phyloP scores from a whole-genome alignment of 2,329 filamentous ascomycete species.

The Tolypocladium tundrense region DNA sequence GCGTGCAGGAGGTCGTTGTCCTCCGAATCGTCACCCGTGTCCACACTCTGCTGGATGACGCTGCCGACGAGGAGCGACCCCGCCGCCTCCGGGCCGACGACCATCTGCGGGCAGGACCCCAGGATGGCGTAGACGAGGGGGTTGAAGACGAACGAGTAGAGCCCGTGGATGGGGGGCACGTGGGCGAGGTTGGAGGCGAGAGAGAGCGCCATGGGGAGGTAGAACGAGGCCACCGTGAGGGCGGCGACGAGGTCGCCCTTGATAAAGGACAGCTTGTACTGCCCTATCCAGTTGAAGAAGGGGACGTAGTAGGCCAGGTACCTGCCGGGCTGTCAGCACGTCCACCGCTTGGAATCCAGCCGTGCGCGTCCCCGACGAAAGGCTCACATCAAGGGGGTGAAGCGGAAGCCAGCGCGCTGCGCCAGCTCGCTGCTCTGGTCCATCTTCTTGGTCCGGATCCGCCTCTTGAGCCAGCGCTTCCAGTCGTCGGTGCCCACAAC shows the following conservation, averaged over 20 bases:
- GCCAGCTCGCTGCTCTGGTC: slow-evolving; percentile 64
- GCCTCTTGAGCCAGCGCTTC: slow-evolving; percentile 38
- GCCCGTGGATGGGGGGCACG: slow-evolving; percentile 82
- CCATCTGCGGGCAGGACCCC: slow-evolving; percentile 84
- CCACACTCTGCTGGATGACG: slow-evolving; percentile 70
- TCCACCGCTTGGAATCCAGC: neutral
- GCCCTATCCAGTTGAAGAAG: slow-evolving; percentile 77
- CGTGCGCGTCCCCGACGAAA: too few relatives aligned
- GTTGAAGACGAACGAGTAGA: slow-evolving; percentile 91
- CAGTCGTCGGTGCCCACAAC: slow-evolving; percentile 32
- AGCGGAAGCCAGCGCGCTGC: slow-evolving; percentile 61
- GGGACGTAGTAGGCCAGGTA: slow-evolving; percentile 92
- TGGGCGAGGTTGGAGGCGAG: slow-evolving; percentile 88
- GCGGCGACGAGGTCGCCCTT: slow-evolving; percentile 81
- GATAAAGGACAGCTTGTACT: slow-evolving; percentile 75
- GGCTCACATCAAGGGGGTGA: slow-evolving; percentile 62
- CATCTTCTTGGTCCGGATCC: slow-evolving; percentile 54
- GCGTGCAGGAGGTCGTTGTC: slow-evolving; percentile 61
- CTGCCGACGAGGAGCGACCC: slow-evolving; percentile 84
- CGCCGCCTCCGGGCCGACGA: slow-evolving; percentile 89
- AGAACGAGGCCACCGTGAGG: slow-evolving; percentile 95
- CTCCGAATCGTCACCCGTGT: slow-evolving; percentile 53
- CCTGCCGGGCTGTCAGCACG: slow-evolving; percentile 30
- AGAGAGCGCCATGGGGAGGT: slow-evolving; percentile 93
- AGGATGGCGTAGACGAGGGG: slow-evolving; percentile 85